Evolutionary conservation across 805 yeast genomes (phyloP).

Genomic region (Cyberlindnera mrakii): DNA sequence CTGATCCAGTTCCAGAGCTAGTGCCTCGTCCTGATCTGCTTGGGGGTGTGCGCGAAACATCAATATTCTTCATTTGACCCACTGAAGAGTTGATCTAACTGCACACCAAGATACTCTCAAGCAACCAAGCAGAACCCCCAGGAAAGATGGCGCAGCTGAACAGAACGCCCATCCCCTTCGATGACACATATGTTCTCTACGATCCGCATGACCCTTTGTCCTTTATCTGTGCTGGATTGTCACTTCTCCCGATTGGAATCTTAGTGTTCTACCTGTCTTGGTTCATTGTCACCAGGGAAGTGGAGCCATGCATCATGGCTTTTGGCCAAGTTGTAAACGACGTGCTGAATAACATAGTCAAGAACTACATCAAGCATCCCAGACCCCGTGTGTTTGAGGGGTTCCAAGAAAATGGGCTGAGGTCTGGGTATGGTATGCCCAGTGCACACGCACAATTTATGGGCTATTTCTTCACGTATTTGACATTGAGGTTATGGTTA

Average conservation of each 20-base stretch:
- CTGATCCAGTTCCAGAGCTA: background rate
- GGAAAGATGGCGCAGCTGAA: conserved; percentile 1
- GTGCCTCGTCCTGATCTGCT: too few species aligned
- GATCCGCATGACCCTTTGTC: conserved; percentile 61
- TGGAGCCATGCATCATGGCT: conserved; percentile 78
- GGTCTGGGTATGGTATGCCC: conserved; percentile 90
- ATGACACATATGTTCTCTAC: conserved; percentile 80
- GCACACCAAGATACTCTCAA: too few species aligned
- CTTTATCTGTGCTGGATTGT: conserved; percentile 57
- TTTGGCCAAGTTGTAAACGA: conserved; percentile 84
- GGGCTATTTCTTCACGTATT: conserved; percentile 72
- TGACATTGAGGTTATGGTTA: conserved; percentile 36
- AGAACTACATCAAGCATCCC: conserved; percentile 58
- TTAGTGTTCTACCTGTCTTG: conserved; percentile 78
- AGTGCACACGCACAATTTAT: conserved; percentile 94
- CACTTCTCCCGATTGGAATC: conserved; percentile 75
- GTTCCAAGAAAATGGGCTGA: conserved; percentile 32
- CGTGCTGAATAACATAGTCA: conserved; percentile 59
- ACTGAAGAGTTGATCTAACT: too few species aligned
- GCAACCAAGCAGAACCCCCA: too few species aligned
- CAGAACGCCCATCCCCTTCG: conserved; percentile 52
- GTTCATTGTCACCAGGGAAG: conserved; percentile 76
- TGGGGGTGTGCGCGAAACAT: too few species aligned
- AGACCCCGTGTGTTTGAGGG: conserved; percentile 52
- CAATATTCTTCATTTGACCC: too few species aligned